Base-by-base conservation (phyloP, 495 filamentous ascomycete species). In the Pyrenula massariospora region DNA sequence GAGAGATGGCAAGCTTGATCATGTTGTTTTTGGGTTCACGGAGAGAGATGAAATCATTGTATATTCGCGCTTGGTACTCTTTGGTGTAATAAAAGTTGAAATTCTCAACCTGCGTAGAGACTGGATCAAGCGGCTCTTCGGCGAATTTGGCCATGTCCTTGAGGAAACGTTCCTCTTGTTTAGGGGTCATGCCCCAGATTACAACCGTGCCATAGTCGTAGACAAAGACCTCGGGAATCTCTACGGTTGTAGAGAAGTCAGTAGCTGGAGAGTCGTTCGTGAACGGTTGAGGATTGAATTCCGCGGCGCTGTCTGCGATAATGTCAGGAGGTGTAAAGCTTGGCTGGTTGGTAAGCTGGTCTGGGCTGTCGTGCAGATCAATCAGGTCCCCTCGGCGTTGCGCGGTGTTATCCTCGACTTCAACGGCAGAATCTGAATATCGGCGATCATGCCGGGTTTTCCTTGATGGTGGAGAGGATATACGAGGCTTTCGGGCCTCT, bases 191-290 rank as follows among this genome's bases (percentile, higher is more conserved):
- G 57, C 93, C 93, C 93, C 93, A 98, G 66, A 97, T 91, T n/a
- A 98, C 93, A n/a, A 96, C 88, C n/a, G 95, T 94, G 48, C 93
- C 93, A 64, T 98, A 98, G 61, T 95, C 86, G 66, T 96, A 98
- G 22, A 98, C 78, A 68, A 98, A 97, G 10, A 96, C 78, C 68
- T 98, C 93, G 0, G 92, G 91, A 1, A 84, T 95, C 66, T 95
- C 88, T 11, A 96, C 88, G 66, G 77, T 75, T 21, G 81, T 91
- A 66, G 89, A 86, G 53, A 89, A 83, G 65, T 89, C 73, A 24
- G 69, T 62, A 2, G 70, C 36, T 15, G 55, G 24, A 52, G 58
- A 1, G 53, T 22, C 12, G 42, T 22, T 20, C 49, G 57, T 64
- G 53, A 25, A 55, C 25, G 51, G 57, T 47, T 58, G 51, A 61